phyloP scores from a whole-genome alignment of 139 green algal genomes.

The Tetradesmus lagerheimii region DNA sequence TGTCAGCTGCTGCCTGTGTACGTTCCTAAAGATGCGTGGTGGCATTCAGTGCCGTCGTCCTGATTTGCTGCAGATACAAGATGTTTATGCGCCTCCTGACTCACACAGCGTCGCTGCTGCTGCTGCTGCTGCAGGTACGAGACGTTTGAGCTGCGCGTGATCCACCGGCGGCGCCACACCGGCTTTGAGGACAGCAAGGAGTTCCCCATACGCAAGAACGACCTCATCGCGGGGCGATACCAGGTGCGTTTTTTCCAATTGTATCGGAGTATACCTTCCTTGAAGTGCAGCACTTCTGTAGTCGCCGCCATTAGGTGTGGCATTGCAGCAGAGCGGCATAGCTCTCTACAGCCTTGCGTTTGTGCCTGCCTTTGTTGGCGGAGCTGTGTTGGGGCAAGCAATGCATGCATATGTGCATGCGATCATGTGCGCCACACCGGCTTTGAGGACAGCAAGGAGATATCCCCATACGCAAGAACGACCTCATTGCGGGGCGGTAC shows the following conservation, averaged over 20 bases:
- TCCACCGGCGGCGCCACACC: conserved; percentile 79
- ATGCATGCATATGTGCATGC: too few relatives aligned
- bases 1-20: too few relatives aligned
- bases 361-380: too few relatives aligned
- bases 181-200: conserved; percentile 96
- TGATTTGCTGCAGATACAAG: not conserved
- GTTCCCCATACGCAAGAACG: conserved; percentile 84
- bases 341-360: too few relatives aligned
- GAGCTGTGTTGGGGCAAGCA: too few relatives aligned
- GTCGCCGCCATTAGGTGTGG: too few relatives aligned
- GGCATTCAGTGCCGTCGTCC: not conserved
- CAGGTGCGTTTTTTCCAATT: conserved; percentile 48
- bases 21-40: too few relatives aligned
- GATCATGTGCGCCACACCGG: too few relatives aligned
- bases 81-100: not conserved
- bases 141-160: conserved; percentile 81
- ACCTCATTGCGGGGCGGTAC: conserved; percentile 92
- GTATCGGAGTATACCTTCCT: not conserved
- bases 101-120: conserved; percentile 44
- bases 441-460: conserved; percentile 93
- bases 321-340: too few relatives aligned
- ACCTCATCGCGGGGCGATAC: conserved; percentile 93
- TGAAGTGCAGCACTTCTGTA: too few relatives aligned
- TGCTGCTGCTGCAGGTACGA: conserved; percentile 78
- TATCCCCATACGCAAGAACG: conserved; percentile 82